Base-by-base conservation (phyloP, 2,329 filamentous ascomycete species). In the Aureobasidium vineae region DNA sequence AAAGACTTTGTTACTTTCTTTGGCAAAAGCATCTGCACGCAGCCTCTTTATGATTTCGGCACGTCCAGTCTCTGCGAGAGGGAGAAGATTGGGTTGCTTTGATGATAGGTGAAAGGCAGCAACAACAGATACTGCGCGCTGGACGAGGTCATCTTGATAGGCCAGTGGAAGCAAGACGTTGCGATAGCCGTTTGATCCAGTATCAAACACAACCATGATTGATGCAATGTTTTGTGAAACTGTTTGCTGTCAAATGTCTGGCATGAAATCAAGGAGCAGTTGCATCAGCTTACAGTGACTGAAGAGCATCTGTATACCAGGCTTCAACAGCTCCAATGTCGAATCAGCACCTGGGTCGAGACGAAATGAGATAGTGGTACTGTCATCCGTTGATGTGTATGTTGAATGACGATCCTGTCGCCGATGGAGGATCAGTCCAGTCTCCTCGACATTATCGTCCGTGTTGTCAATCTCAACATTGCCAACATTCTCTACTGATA, bases 131-230 rank as follows among this genome's bases (percentile, higher is more conserved):
- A 80, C 76, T 0, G 78, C 77, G 31, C 75, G 73, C 26, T 72
- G 72, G 0, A 80, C 72, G 0, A 77, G 70, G 0, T 74, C 70
- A 21, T 79, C 73, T 23, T 79, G 73, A 11, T 74, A 72, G 0
- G 78, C 78, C n/a, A 80, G 74, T 2, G 78, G 77, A 2, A 80
- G 70, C 7, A 80, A 73, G 13, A 79, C 65, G 6, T 79, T 71
- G 28, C 78, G 72, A 49, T 80, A 80, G 16, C 77, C 78, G 43
- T 80, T 80, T 10, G 67, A 71, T 0, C 70, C 57, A 5, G 69
- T 72, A 64, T 79, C 78, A 11, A 79, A 68, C 0, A 79, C 74
- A 1, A 80, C 77, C 78, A 80, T 80, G 23, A 75, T 73, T 0
- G 77, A 75, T 0, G 78, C 78, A 11, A 80, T 74, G 13, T 66